These are phyloP conservation scores for Erythrophleum fordii DNA, from an alignment of 306 rosid genomes.

Conservation along the genomic window DNA sequence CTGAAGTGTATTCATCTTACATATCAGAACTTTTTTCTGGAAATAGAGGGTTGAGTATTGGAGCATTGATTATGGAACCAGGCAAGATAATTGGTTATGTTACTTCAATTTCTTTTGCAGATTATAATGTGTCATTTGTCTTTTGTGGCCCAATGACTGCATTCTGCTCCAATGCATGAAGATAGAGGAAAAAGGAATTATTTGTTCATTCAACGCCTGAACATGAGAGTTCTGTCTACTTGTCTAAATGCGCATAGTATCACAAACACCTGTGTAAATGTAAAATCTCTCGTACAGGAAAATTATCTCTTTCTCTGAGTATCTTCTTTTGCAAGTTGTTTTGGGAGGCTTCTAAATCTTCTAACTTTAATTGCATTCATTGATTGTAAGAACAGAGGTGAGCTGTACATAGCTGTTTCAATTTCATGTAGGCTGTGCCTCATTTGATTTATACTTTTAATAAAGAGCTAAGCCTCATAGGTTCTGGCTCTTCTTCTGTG, in stretches of 20 bases:
- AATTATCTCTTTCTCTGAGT: background rate
- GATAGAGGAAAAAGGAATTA: background rate
- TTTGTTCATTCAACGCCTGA: background rate
- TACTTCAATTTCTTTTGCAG: constrained; percentile 21
- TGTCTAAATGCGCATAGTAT: constrained; percentile 27
- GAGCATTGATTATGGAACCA: constrained; percentile 90
- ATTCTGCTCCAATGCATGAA: background rate
- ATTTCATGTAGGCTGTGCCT: background rate
- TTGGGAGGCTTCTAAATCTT: constrained; percentile 21
- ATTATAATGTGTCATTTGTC: constrained; percentile 23
- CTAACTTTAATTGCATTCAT: constrained; percentile 16
- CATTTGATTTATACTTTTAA: constrained; percentile 10
- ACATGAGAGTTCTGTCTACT: background rate
- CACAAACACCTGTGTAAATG: constrained; percentile 17
- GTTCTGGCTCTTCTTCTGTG: background rate
- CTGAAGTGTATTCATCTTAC: constrained; percentile 70
- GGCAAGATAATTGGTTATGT: constrained; percentile 58
- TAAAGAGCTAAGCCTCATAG: background rate
- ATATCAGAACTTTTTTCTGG: constrained; percentile 64
- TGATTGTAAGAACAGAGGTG: background rate
- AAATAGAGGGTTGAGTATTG: constrained; percentile 55
- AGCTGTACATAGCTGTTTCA: background rate
- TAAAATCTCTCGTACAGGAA: constrained; percentile 29
- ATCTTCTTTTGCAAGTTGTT: constrained; percentile 32
- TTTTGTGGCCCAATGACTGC: constrained; percentile 1